phyloP scores from a whole-genome alignment of 1,284 basidiomycete species.

The Sporisorium sorghi region DNA sequence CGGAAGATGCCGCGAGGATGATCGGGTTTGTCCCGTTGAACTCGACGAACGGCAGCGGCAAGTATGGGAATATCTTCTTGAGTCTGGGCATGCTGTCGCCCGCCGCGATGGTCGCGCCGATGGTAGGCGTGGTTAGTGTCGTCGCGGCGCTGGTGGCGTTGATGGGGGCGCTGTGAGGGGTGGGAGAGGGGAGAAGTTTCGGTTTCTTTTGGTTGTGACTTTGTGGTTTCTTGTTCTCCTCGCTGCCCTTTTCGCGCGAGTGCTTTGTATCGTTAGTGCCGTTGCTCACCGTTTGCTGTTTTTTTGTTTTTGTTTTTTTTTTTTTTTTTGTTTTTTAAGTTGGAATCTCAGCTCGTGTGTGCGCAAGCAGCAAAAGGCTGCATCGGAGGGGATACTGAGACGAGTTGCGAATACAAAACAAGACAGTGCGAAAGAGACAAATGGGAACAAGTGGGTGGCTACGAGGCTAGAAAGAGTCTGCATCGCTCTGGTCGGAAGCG shows the following conservation, averaged over 20 bases:
- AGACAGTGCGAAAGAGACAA: not conserved
- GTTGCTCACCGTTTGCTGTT: too few species aligned
- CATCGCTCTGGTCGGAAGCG: constrained; percentile 49
- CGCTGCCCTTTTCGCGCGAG: too few species aligned
- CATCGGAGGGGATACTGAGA: too few species aligned
- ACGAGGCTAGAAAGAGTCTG: constrained; percentile 34
- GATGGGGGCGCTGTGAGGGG: not conserved
- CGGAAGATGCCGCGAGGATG: constrained; percentile 47
- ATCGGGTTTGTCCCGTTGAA: constrained; percentile 51
- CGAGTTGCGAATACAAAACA: not conserved
- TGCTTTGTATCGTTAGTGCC: not conserved
- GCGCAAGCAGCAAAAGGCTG: not conserved
- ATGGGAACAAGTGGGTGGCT: not conserved
- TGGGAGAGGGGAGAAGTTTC: not conserved
- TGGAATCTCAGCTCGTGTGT: too few species aligned
- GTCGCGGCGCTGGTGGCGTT: constrained; percentile 3
- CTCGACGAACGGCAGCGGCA: constrained; percentile 52
- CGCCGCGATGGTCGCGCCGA: constrained; percentile 5
- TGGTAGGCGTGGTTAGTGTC: constrained; percentile 2
- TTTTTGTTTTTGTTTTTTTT: too few species aligned
- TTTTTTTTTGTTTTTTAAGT: too few species aligned
- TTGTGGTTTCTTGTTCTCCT: not conserved
- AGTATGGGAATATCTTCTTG: constrained; percentile 56
- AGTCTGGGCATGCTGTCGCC: constrained; percentile 35
- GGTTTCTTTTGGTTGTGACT: not conserved